Base-by-base conservation (phyloP, 768 basidiomycete species). In the Leccinum fibrillosum region DNA sequence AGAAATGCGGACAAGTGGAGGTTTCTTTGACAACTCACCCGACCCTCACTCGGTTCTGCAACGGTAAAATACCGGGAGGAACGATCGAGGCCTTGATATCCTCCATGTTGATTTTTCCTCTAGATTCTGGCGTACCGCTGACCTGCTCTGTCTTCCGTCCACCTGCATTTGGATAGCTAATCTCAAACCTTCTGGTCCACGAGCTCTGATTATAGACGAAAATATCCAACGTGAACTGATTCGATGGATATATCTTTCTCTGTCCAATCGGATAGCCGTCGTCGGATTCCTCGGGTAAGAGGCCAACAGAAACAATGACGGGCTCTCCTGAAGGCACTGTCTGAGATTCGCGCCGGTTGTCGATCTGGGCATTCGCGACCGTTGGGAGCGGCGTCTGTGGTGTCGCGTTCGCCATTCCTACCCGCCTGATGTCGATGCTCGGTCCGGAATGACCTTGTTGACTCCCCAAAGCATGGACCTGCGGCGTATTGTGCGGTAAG, bases 191-290 rank as follows among this genome's bases (percentile, higher is more conserved):
- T 58, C 91, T 79, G 52, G 85, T 86, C 85, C 88, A 86, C 47
- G 82, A 76, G 48, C 84, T 86, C 72, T 86, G 87, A 65, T 94
- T 94, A 65, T 88, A 93, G 55, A 94, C 90, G 64, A 94, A 94
- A 3, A 94, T 86, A 60, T 94, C 92, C 64, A 94, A 72, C 52
- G 85, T 86, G 69, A 94, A 94, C 52, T 80, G 76, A 64, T 90
- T 85, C 26, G 88, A 75, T 17, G 89, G 89, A 61, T 84, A 87
- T 66, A 94, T 85, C 73, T 77, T 83, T 60, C 74, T 79, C 50
- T 67, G 69, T 52, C 64, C 65, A 21, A 60, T 32, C 28, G 34
- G 28, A 37, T 42, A 30, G 53, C 58, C 10, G 32, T 60, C 56
- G 35, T 62, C 58, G 49, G 64, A 62, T 11, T 65, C 66, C 1